Conservation (phyloP, 192 early-diverging fungal genomes). For the Backusella macrospora region DNA sequence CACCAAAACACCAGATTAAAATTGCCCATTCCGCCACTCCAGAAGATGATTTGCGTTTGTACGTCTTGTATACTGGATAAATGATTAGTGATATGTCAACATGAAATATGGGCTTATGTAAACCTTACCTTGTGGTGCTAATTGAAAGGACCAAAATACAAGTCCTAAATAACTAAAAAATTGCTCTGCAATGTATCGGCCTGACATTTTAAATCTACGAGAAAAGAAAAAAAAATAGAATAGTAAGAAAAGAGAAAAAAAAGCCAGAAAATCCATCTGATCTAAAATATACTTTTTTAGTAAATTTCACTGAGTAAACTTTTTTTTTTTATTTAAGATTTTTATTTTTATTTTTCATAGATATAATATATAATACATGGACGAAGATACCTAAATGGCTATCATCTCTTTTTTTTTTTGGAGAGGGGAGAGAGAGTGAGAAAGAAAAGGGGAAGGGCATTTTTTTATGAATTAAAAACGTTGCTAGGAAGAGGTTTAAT, state of each 20-base stretch:
- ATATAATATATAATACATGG: conserved; percentile 9
- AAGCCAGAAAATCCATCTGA: neutral
- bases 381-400: no score
- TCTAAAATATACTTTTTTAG: conserved; percentile 3
- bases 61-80: conserved; percentile 40
- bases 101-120: neutral
- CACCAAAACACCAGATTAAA: conserved; percentile 43
- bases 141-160: conserved; percentile 56
- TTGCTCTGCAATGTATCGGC: conserved; percentile 17
- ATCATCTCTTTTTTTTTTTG: no score
- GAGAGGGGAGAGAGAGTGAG: neutral
- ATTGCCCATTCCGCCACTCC: conserved; percentile 48
- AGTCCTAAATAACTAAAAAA: conserved; percentile 41
- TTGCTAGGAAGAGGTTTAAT: neutral
- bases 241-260: neutral
- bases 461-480: neutral
- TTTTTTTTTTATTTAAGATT: neutral
- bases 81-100: neutral
- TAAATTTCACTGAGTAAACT: neutral
- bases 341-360: neutral
- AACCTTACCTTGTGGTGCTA: conserved; percentile 45
- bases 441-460: neutral
- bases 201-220: conserved; percentile 6
- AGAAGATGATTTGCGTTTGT: conserved; percentile 37
- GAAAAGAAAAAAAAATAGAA: neutral